Percentiles rank a stretch among this genome's conserved stretches.
Evolutionary conservation across 2,329 filamentous ascomycete species (phyloP).

Genomic region (Alternaria brassicicola): DNA sequence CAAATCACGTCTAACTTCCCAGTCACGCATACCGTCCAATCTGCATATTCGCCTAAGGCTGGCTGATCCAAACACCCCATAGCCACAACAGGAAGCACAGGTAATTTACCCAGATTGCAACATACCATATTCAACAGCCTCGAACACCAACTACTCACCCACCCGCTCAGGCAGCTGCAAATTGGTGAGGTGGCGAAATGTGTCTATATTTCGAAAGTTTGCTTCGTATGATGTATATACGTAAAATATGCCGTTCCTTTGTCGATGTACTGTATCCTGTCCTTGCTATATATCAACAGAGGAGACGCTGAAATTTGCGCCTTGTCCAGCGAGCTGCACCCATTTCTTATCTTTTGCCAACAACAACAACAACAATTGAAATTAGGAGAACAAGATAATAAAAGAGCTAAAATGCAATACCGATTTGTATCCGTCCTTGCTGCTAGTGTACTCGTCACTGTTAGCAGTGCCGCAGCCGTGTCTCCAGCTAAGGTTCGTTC

Average conservation of each 20-base stretch:
- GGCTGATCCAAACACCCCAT: conserved; percentile 7
- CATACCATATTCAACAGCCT: conserved; percentile 19
- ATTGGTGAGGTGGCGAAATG: conserved; percentile 18
- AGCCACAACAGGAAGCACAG: conserved; percentile 1
- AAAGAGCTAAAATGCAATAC: conserved; percentile 31
- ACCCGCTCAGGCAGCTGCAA: neutral
- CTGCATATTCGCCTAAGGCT: conserved; percentile 5
- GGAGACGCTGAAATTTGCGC: neutral
- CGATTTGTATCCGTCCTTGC: conserved; percentile 35
- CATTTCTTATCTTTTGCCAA: neutral
- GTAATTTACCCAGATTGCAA: conserved; percentile 29
- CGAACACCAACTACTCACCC: conserved; percentile 11
- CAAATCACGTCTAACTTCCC: conserved; percentile 10
- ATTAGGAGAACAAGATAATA: neutral
- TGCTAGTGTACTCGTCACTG: conserved; percentile 29
- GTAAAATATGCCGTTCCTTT: conserved; percentile 14
- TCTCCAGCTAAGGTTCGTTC: conserved; percentile 27
- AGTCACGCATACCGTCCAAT: conserved; percentile 3
- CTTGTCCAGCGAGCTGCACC: conserved; percentile 4
- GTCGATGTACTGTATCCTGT: neutral
- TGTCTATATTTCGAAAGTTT: conserved; percentile 1
- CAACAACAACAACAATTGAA: neutral
- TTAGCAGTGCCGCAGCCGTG: conserved; percentile 32
- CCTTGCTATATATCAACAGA: neutral
- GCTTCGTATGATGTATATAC: conserved; percentile 13